phyloP scores from a whole-genome alignment of 495 filamentous ascomycete genomes.

The Trichoderma erinaceum region DNA sequence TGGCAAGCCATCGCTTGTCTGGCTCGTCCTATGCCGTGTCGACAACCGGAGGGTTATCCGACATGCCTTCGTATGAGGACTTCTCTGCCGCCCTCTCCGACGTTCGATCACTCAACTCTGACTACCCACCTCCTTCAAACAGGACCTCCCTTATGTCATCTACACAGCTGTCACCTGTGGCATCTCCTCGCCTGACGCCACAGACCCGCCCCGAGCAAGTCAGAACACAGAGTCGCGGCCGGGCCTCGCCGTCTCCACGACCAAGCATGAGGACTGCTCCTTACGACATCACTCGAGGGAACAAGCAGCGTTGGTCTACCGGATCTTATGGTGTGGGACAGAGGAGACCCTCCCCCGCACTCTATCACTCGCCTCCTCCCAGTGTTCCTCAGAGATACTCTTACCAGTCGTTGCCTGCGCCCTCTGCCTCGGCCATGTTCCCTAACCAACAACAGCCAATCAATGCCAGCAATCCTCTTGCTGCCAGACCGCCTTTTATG shows the following conservation, averaged over 20 bases:
- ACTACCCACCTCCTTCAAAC: conserved; percentile 52
- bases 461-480: conserved; percentile 49
- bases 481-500: conserved; percentile 47
- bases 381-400: conserved; percentile 7
- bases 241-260: conserved; percentile 61
- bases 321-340: conserved; percentile 52
- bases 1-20: conserved; percentile 48
- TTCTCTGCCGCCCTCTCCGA: conserved; percentile 51
- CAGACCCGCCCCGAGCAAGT: conserved; percentile 50
- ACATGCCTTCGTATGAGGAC: conserved; percentile 55
- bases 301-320: conserved; percentile 70
- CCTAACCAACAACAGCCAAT: conserved; percentile 45
- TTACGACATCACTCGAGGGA: conserved; percentile 53
- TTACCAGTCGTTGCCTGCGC: conserved; percentile 20
- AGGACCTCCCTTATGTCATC: conserved; percentile 54
- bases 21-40: conserved; percentile 54
- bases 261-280: conserved; percentile 57
- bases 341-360: conserved; percentile 49
- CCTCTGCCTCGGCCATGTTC: conserved; percentile 47
- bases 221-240: conserved; percentile 52
- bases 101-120: conserved; percentile 49
- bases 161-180: conserved; percentile 52
- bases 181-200: conserved; percentile 53
- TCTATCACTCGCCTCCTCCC: conserved; percentile 23
- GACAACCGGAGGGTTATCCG: conserved; percentile 49